Base-by-base conservation (phyloP, 1,284 basidiomycete species). In the Ustilago tritici region DNA sequence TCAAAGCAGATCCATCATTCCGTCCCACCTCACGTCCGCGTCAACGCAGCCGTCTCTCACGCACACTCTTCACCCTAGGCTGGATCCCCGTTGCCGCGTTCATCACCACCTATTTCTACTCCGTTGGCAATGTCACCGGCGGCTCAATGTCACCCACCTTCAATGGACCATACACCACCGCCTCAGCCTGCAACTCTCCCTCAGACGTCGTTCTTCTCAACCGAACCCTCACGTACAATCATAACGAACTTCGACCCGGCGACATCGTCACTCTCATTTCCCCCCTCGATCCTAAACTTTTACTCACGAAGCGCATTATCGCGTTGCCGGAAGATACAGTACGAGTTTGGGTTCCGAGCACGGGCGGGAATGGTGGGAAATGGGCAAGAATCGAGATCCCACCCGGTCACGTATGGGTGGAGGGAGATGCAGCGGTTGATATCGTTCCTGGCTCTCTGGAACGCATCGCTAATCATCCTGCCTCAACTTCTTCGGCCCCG, bases 221-320 rank as follows among this genome's bases (percentile, higher is more conserved):
- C 64, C 83, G 88, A 7, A 87, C 86, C 75, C 83, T 85, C 7
- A 79, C 87, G 2, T 77, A 64, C 47, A 19, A 85, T 40, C 84
- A 85, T 65, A 56, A 76, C 9, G 87, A 84, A 53, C n/a, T 73
- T 31, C 68, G 84, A 9, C 77, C 87, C 6, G 89, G 89, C 2
- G 89, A 90, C 66, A 87, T 90, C 41, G 88, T 89, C 12, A 89
- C 88, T 1, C 72, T 90, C 17, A 88, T 88, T 77, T 89, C 88
- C 8, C 89, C 89, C 1, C 80, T 86, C 34, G 87, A 89, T 67
- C 88, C 88, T 1, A 82, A 87, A 12, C 56, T 85, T 14, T 79
- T 89, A 11, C 85, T 89, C n/a, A 88, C 88, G 11, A 90, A 90
- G 71, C 87, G 89, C 1, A 88, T 90, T 54, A 82, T 90, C 47